These are phyloP conservation scores for Penstemon newberryi DNA, from an alignment of 257 asterid genomes.

Conservation along the genomic window DNA sequence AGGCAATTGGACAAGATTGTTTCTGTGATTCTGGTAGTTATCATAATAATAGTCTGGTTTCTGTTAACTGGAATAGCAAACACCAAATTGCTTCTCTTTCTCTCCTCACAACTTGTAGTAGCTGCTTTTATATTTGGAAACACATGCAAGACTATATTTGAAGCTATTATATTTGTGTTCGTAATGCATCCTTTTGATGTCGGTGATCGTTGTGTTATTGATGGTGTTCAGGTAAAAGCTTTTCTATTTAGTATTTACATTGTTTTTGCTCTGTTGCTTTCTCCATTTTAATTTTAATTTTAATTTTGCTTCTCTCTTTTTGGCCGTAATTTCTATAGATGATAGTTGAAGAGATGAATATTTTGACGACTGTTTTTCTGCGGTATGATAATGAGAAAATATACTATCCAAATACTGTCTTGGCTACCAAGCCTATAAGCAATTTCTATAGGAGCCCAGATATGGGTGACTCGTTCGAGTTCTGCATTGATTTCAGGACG, in stretches of 20 bases:
- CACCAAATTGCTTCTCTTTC: constrained; percentile 67
- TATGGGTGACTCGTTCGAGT: constrained; percentile 76
- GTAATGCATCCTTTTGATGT: constrained; percentile 95
- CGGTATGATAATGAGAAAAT: constrained; percentile 62
- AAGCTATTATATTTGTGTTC: constrained; percentile 74
- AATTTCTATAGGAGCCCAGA: constrained; percentile 91
- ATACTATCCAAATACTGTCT: constrained; percentile 76
- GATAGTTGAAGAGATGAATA: constrained; percentile 91
- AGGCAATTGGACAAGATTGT: constrained; percentile 69
- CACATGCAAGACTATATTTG: constrained; percentile 88
- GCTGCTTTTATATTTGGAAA: constrained; percentile 83
- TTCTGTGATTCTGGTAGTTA: constrained; percentile 44
- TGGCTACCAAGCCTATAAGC: constrained; percentile 82
- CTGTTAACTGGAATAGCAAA: constrained; percentile 73
- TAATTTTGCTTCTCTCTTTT: neutral
- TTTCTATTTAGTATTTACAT: neutral
- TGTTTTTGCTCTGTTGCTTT: neutral
- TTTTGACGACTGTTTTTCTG: constrained; percentile 69
- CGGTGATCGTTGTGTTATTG: constrained; percentile 82
- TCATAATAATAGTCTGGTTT: constrained; percentile 70
- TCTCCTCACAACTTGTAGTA: constrained; percentile 80
- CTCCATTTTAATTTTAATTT: constrained; percentile 16
- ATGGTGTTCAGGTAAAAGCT: constrained; percentile 69
- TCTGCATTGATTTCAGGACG: constrained; percentile 75
- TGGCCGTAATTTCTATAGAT: constrained; percentile 41